Evolutionary conservation across 2,329 filamentous ascomycete species (phyloP).

Genomic region (Leptographium flavum): DNA sequence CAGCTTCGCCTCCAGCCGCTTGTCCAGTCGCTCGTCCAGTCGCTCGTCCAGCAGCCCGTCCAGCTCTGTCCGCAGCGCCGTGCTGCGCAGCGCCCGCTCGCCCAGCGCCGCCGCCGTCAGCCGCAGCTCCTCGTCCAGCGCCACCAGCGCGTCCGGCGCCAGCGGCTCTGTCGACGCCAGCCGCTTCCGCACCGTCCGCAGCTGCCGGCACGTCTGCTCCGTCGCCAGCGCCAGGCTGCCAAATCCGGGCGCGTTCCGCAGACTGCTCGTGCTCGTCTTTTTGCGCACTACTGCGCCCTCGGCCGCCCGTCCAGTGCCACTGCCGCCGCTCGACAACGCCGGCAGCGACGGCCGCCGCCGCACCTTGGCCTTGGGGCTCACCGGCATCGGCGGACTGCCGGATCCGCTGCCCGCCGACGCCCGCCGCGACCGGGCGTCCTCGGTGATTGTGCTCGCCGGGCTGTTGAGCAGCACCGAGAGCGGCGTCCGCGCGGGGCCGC

Average conservation of each 20-base stretch:
- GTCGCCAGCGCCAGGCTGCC: constrained; percentile 47
- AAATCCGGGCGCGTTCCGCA: constrained; percentile 21
- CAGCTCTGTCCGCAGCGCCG: constrained; percentile 40
- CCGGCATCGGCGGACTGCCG: constrained; percentile 28
- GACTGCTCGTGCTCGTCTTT: constrained; percentile 19
- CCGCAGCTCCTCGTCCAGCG: constrained; percentile 50
- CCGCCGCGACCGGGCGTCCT: constrained; percentile 33
- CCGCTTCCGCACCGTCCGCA: constrained; percentile 50
- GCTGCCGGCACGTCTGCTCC: constrained; percentile 47
- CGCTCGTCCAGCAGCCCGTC: constrained; percentile 57
- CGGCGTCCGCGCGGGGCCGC: constrained; percentile 22
- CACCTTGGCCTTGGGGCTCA: constrained; percentile 32
- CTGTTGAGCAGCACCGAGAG: constrained; percentile 24
- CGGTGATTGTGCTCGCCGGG: constrained; percentile 25
- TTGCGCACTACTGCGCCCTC: constrained; percentile 24
- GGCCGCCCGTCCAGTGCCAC: constrained; percentile 11
- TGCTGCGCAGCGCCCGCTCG: constrained; percentile 38
- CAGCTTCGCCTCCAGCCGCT: constrained; percentile 48
- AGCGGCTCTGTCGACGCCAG: constrained; percentile 39
- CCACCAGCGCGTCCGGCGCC: constrained; percentile 41
- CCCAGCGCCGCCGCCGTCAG: constrained; percentile 47
- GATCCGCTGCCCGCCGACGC: constrained; percentile 28
- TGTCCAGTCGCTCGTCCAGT: too few relatives aligned
- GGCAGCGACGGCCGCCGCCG: constrained; percentile 39
- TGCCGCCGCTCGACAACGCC: constrained; percentile 23